These are phyloP conservation scores for Helianthus tuberosus DNA, from an alignment of 129 eudicot genomes.

Conservation along the genomic window DNA sequence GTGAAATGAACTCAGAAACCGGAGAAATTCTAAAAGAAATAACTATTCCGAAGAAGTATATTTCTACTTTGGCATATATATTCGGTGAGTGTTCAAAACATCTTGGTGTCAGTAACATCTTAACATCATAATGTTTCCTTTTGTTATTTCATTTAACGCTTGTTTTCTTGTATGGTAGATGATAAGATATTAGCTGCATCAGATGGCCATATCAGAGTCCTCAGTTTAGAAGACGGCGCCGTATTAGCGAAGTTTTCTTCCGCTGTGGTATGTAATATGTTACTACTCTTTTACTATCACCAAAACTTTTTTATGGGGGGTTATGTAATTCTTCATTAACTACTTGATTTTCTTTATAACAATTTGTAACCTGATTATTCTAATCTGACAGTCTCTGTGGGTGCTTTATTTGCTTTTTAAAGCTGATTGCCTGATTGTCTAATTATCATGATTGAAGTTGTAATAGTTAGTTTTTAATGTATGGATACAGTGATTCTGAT, in stretches of 20 bases:
- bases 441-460: no score
- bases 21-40: slow-evolving; percentile 49
- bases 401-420: no score
- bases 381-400: no score
- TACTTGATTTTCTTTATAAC: not conserved
- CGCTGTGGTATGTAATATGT: slow-evolving; percentile 32
- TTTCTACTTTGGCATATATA: slow-evolving; percentile 36
- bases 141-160: slow-evolving; percentile 2
- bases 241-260: slow-evolving; percentile 47
- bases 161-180: slow-evolving; percentile 37
- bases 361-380: no score
- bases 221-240: slow-evolving; percentile 43
- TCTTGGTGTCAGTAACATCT: not conserved
- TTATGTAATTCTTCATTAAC: not conserved
- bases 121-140: not conserved
- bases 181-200: slow-evolving; percentile 52
- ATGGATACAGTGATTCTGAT: no score
- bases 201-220: slow-evolving; percentile 35
- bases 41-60: slow-evolving; percentile 42
- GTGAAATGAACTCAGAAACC: slow-evolving; percentile 52
- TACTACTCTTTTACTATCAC: not conserved
- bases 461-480: no score
- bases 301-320: not conserved
- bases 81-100: slow-evolving; percentile 39
- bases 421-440: no score